phyloP scores from a whole-genome alignment of 2,329 filamentous ascomycete genomes.

The Aspergillus ustus region DNA sequence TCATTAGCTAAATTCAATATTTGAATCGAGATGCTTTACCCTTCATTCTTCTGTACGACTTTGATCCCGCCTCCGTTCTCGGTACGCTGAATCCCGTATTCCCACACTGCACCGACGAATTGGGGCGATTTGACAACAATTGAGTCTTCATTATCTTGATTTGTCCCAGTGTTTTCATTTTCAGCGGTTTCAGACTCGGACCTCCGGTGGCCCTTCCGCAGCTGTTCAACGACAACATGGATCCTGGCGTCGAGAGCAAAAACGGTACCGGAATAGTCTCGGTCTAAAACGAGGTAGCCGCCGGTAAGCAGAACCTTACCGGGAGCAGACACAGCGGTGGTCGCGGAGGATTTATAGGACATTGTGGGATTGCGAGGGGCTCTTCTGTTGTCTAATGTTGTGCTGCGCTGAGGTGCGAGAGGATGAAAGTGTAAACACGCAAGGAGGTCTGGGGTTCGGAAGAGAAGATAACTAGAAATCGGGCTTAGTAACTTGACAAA shows the following conservation, averaged over 20 bases:
- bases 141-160: slow-evolving; percentile 66
- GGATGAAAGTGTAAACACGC: not conserved
- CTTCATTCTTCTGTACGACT: slow-evolving; percentile 66
- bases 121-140: slow-evolving; percentile 91
- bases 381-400: not conserved
- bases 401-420: not conserved
- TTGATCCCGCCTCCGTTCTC: slow-evolving; percentile 77
- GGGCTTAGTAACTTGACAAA: not conserved
- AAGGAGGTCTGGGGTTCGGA: not conserved
- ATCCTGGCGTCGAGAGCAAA: slow-evolving; percentile 69
- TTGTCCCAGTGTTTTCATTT: slow-evolving; percentile 46
- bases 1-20: slow-evolving; percentile 19
- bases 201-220: slow-evolving; percentile 45
- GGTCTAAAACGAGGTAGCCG: slow-evolving; percentile 92
- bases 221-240: slow-evolving; percentile 62
- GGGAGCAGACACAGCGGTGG: slow-evolving; percentile 78
- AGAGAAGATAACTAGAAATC: not conserved
- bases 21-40: slow-evolving; percentile 31
- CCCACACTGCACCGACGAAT: slow-evolving; percentile 85
- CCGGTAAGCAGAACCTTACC: slow-evolving; percentile 95
- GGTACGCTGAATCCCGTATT: slow-evolving; percentile 76
- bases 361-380: slow-evolving; percentile 4
- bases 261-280: slow-evolving; percentile 75
- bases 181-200: slow-evolving; percentile 23
- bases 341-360: slow-evolving; percentile 27